Evolutionary conservation across 352 stramenopile genomes (phyloP), one percentile per base, ranked within the genome.

Genomic region (Poterioochromonas sp.): DNA sequence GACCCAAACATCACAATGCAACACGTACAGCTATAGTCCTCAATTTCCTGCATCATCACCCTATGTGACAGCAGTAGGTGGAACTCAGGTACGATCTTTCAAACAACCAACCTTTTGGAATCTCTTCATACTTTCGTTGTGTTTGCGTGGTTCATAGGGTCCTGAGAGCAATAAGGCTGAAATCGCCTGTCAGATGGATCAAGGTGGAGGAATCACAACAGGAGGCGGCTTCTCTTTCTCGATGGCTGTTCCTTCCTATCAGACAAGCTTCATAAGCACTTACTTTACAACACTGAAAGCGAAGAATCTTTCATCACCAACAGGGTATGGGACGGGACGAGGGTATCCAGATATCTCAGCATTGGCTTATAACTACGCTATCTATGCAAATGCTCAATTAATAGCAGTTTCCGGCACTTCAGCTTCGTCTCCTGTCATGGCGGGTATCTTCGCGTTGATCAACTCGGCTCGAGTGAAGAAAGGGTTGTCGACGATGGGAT

Each of bases 181-280:
- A 82, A 3, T 92, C 89, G 87, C 92, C 41, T 73, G 88, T 94
- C 78, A 81, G 58, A 20, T 12, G 15, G 29, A 68, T 68, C 5
- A 5, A 32, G 58, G 29, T 35, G 76, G 37, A 53, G 26, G 22
- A 32, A 92, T 95, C 79, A 94, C 90, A 0, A 85, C 81, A 15
- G 90, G 90, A 35, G 90, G 90, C 26, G 91, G 91, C 0, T 96
- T 96, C 80, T 94, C 88, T 0, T 91, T 88, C 58, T 81, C 90
- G 1, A 94, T 93, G 78, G 15, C 80, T 0, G 85, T 86, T 18
- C 90, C 90, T 26, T 83, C 83, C 32, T 96, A 93, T 71, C 90
- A 95, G 69, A 80, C 83, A 29, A 78, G 70, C 40, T 85, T 81
- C 0, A 88, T 95, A 0, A 51, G 81, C 0, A 81, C 76, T 34